phyloP scores from a whole-genome alignment of 148 eudicot genomes.

The Tetragonia tetragonoides region DNA sequence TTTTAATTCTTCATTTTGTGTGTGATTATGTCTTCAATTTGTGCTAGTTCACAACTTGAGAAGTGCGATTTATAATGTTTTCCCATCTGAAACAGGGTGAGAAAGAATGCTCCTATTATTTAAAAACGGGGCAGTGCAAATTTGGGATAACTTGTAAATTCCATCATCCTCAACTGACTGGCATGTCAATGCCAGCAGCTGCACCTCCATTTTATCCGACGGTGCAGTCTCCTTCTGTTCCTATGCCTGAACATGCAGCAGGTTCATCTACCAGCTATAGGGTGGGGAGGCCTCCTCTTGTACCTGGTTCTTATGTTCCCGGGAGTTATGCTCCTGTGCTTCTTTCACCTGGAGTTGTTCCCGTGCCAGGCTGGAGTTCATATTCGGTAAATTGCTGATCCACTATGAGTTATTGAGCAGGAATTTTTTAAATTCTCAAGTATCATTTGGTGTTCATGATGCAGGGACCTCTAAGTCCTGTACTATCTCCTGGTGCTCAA shows the following conservation, averaged over 20 bases:
- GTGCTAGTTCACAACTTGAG: neutral
- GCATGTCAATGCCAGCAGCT: slow-evolving; percentile 54
- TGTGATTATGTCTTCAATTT: slow-evolving; percentile 7
- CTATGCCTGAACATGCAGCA: slow-evolving; percentile 51
- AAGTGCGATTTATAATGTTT: neutral
- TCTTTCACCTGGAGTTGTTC: slow-evolving; percentile 78
- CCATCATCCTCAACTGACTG: slow-evolving; percentile 88
- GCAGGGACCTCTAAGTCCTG: slow-evolving; percentile 83
- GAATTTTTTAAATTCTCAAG: neutral
- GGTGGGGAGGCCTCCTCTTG: slow-evolving; percentile 68
- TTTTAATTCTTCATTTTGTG: neutral
- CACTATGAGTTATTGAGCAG: neutral
- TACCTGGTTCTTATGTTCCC: slow-evolving; percentile 73
- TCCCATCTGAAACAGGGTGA: slow-evolving; percentile 56
- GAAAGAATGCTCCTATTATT: slow-evolving; percentile 96
- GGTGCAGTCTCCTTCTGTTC: slow-evolving; percentile 79
- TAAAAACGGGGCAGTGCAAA: slow-evolving; percentile 99
- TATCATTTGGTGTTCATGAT: slow-evolving; percentile 20
- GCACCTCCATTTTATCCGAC: slow-evolving; percentile 89
- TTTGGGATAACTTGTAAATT: slow-evolving; percentile 91
- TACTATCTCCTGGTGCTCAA: slow-evolving; percentile 70
- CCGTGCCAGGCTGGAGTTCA: slow-evolving; percentile 76
- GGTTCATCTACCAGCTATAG: slow-evolving; percentile 48
- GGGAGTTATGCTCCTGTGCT: slow-evolving; percentile 79
- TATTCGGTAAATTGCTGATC: slow-evolving; percentile 57